These are phyloP conservation scores for Datura wrightii DNA, from an alignment of 257 asterid genomes.

Conservation along the genomic window DNA sequence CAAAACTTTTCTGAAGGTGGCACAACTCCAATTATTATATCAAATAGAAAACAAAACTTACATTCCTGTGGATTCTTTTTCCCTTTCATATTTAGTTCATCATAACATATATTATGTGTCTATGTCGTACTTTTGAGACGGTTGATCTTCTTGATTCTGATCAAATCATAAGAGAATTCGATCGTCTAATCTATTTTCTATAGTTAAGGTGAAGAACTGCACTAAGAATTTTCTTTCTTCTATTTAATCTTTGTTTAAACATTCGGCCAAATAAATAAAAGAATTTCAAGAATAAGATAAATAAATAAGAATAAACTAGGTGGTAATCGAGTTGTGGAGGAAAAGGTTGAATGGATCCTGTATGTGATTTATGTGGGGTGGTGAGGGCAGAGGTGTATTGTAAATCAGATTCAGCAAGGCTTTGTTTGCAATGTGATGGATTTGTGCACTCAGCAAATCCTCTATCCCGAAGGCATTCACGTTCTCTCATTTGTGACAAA, in stretches of 20 bases:
- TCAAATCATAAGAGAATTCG: not conserved
- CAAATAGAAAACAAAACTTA: not conserved
- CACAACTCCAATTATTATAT: not conserved
- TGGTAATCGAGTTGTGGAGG: not conserved
- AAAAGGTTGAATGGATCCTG: conserved; percentile 40
- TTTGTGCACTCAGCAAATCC: conserved; percentile 66
- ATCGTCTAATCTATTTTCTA: not conserved
- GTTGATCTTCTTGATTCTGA: not conserved
- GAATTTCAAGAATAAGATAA: not conserved
- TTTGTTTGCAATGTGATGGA: conserved; percentile 69
- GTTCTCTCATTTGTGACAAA: conserved; percentile 73
- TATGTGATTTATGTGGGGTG: conserved; percentile 65
- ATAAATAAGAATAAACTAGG: not conserved
- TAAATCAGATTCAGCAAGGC: conserved; percentile 64
- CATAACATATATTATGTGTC: not conserved
- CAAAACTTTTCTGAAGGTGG: not conserved
- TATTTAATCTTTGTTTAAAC: not conserved
- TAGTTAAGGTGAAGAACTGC: not conserved
- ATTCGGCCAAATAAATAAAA: not conserved
- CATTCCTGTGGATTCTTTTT: not conserved
- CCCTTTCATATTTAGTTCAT: not conserved
- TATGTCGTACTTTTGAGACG: not conserved
- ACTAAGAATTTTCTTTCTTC: not conserved
- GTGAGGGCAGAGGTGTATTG: conserved; percentile 70
- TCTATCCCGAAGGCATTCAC: conserved; percentile 61